Evolutionary conservation across 2,329 filamentous ascomycete genomes (phyloP), one percentile per base, ranked within the genome.

Genomic region (Ciborinia camelliae): DNA sequence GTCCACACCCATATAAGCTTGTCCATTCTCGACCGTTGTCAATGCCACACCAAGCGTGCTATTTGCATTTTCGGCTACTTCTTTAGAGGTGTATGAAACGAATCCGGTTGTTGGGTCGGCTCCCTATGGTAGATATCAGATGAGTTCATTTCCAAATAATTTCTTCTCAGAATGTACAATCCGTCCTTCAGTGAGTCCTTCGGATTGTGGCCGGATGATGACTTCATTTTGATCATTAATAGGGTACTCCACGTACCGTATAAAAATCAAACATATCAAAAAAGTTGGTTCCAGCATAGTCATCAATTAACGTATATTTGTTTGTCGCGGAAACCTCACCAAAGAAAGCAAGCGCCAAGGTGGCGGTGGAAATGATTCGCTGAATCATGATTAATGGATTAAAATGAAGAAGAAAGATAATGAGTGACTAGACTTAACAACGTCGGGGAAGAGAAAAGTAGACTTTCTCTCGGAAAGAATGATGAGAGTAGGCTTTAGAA

Each of bases 1-100:
- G 76, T 92, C 90, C 50, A 89, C 86, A 51, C 89, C 89, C 66
- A 92, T 84, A 74, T 87, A 89, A 71, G 90, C 79, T 68, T 80
- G 80, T 4, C 61, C 47, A 60, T 79, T 78, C 65, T 82, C 78
- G 58, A 79, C 83, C 67, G 82, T 82, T 66, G 87, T 86, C 15
- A 91, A 79, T 30, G 43, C 53, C 15, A 53, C 53, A 54, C 67
- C 67, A 43, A 67, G 62, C 1, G 39, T 26, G 45, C 30, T 67
- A 20, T 82, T 82, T 47, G 77, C 74, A 20, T 74, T 73, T 65
- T 82, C 80, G 59, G 90, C 90, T 20, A 76, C 79, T 28, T 71
- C 69, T 64, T 79, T 73, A 59, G 76, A 72, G 53, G 83, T 82
- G 74, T 85, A 92, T 73, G 81, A 77, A 45, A 91, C 89, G 71